These are phyloP conservation scores for Macaranga tanarius DNA, from an alignment of 441 rosid species.

Conservation along the genomic window DNA sequence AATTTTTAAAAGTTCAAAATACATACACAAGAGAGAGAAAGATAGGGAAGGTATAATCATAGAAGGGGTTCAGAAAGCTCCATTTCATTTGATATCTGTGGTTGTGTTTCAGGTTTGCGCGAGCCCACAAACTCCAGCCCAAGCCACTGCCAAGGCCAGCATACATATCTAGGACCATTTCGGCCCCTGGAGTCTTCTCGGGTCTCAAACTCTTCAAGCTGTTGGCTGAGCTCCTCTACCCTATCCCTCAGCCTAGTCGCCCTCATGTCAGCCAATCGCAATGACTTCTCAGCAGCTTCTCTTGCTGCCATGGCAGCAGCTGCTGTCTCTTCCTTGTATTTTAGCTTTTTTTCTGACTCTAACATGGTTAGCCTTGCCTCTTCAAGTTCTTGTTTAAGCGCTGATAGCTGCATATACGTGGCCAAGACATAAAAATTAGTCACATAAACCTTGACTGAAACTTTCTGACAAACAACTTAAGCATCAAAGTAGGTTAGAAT, in stretches of 20 bases:
- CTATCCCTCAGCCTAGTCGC: slow-evolving; percentile 81
- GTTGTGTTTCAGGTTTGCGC: slow-evolving; percentile 45
- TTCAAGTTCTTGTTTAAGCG: slow-evolving; percentile 79
- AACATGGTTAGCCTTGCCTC: slow-evolving; percentile 64
- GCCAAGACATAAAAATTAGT: slow-evolving; percentile 7
- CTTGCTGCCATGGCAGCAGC: slow-evolving; percentile 95
- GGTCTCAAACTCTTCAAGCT: slow-evolving; percentile 74
- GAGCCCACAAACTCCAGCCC: slow-evolving; percentile 81
- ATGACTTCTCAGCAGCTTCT: slow-evolving; percentile 91
- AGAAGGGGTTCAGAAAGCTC: slow-evolving; percentile 93
- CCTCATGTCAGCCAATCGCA: slow-evolving; percentile 76
- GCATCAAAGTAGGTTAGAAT: not conserved
- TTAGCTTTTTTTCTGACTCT: slow-evolving; percentile 83
- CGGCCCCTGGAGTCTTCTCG: slow-evolving; percentile 53
- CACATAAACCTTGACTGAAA: not conserved
- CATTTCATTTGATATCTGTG: slow-evolving; percentile 76
- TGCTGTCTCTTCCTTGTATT: slow-evolving; percentile 91
- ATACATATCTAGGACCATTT: slow-evolving; percentile 63
- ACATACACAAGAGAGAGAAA: slow-evolving; percentile 25
- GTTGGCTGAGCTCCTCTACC: slow-evolving; percentile 77
- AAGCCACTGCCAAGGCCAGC: slow-evolving; percentile 99
- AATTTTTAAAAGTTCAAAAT: slow-evolving; percentile 19
- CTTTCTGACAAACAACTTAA: not conserved
- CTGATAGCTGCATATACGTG: slow-evolving; percentile 49
- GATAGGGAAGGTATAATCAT: slow-evolving; percentile 32